Conservation (phyloP, 768 basidiomycete genomes). For the Galerina marginata region DNA sequence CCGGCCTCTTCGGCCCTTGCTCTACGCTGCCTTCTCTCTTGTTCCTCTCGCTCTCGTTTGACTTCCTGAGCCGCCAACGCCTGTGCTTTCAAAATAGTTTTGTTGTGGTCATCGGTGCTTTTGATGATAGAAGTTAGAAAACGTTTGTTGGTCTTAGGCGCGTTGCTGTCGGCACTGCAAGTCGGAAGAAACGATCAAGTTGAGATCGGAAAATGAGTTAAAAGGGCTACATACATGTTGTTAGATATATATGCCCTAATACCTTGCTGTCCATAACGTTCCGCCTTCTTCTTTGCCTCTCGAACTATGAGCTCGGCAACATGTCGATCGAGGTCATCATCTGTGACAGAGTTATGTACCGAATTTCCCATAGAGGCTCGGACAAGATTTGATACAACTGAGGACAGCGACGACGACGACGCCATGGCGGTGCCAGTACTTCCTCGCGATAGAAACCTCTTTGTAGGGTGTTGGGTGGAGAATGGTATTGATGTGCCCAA, state of each 20-base stretch:
- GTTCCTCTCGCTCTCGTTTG: conserved; percentile 70
- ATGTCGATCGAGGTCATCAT: conserved; percentile 89
- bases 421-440: not conserved
- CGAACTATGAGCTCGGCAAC: conserved; percentile 91
- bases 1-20: conserved; percentile 79
- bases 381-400: conserved; percentile 83
- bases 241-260: conserved; percentile 76
- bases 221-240: conserved; percentile 44
- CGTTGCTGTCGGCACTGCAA: conserved; percentile 67
- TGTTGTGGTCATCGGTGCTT: conserved; percentile 96
- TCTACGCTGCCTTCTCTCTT: conserved; percentile 63
- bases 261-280: conserved; percentile 76
- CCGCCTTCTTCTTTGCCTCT: conserved; percentile 93
- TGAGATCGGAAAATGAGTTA: not conserved
- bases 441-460: not conserved
- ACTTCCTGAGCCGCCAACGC: conserved; percentile 74
- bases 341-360: conserved; percentile 60
- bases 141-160: conserved; percentile 82
- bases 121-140: conserved; percentile 86
- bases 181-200: conserved; percentile 34
- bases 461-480: not conserved
- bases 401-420: conserved; percentile 69
- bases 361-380: conserved; percentile 79
- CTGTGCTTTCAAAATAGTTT: conserved; percentile 77
- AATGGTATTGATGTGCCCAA: not conserved